Evolutionary conservation across 345 rosid genomes (phyloP).

Genomic region (Barbarea vulgaris): DNA sequence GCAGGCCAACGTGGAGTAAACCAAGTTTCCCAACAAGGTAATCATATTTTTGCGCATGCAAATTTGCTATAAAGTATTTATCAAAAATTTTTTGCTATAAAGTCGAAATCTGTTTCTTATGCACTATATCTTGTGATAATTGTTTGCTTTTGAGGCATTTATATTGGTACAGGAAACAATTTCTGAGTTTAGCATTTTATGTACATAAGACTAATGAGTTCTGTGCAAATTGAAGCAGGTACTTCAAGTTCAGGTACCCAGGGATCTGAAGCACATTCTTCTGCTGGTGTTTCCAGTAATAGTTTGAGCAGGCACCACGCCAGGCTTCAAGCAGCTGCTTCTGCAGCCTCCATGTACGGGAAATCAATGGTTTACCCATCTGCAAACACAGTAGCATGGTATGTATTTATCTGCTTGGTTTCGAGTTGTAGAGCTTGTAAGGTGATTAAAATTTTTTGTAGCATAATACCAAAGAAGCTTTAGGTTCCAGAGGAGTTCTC

Average conservation of each 20-base stretch:
- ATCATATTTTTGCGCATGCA: conserved; percentile 25
- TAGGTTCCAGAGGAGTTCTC: background rate
- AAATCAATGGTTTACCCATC: conserved; percentile 91
- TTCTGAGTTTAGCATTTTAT: conserved; percentile 6
- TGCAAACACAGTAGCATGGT: conserved; percentile 73
- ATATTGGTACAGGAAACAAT: background rate
- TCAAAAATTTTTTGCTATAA: too few relatives aligned
- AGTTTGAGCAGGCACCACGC: conserved; percentile 66
- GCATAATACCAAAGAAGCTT: background rate
- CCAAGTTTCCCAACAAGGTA: conserved; percentile 62
- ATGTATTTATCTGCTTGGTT: conserved; percentile 35
- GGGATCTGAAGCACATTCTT: conserved; percentile 44
- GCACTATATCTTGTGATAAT: background rate
- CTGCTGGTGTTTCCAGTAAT: conserved; percentile 40
- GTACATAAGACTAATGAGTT: conserved; percentile 1
- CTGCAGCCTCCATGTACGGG: conserved; percentile 88
- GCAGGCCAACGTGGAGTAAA: conserved; percentile 63
- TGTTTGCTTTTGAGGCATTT: conserved; percentile 3
- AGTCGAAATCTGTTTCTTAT: background rate
- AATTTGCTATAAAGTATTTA: background rate
- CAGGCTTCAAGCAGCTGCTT: conserved; percentile 87
- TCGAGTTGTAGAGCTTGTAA: background rate
- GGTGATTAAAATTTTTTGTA: background rate
- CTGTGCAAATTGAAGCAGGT: conserved; percentile 47
- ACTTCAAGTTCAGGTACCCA: conserved; percentile 49